A percentile compares a stretch with the other conserved stretches of the same genome.
These are phyloP conservation scores for Calamus simplicifolius DNA, from an alignment of 176 grass and related monocot species.

Conservation along the genomic window DNA sequence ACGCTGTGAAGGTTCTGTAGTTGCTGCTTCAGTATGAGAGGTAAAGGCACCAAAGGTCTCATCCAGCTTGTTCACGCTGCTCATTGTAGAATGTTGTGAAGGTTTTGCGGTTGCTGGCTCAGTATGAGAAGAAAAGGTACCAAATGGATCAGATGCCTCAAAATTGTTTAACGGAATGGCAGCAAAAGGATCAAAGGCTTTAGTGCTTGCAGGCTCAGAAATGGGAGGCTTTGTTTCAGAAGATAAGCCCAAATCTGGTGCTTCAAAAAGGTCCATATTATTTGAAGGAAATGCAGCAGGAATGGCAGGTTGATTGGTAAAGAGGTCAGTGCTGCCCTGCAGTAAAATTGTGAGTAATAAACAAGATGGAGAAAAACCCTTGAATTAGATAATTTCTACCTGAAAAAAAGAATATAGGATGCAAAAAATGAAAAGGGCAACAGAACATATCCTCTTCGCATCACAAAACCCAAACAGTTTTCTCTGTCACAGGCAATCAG, in stretches of 20 bases:
- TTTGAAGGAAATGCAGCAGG: constrained; percentile 24
- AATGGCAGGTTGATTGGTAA: constrained; percentile 29
- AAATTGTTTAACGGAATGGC: constrained; percentile 14
- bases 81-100: constrained; percentile 23
- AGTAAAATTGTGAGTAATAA: constrained; percentile 12
- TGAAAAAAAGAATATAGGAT: too few species aligned
- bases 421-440: too few species aligned
- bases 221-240: constrained; percentile 19
- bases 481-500: too few species aligned
- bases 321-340: constrained; percentile 50
- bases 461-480: too few species aligned
- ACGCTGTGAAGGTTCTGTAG: constrained; percentile 5
- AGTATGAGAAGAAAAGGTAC: constrained; percentile 22
- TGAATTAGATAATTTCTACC: not conserved
- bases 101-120: constrained; percentile 11
- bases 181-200: constrained; percentile 31
- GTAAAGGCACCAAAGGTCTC: constrained; percentile 29
- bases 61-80: constrained; percentile 7
- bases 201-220: constrained; percentile 13
- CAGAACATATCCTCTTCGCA: too few species aligned
- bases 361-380: not conserved
- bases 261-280: constrained; percentile 7
- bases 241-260: constrained; percentile 11
- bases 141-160: constrained; percentile 24
- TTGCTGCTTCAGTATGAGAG: constrained; percentile 12